These are phyloP conservation scores for Globisporangium canariense DNA, from an alignment of 352 stramenopile species.

Conservation along the genomic window DNA sequence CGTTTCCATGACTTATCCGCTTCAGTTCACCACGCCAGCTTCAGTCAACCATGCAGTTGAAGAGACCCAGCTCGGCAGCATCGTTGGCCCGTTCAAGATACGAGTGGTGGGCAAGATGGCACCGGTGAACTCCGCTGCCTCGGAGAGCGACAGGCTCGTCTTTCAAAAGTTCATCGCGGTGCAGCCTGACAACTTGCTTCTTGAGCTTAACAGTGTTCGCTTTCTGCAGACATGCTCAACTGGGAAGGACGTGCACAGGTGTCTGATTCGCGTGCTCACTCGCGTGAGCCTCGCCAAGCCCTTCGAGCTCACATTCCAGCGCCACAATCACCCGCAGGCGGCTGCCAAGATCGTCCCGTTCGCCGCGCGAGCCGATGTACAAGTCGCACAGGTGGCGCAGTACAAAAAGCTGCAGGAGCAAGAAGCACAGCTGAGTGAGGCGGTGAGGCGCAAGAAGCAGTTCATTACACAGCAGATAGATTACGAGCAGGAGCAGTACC, in stretches of 20 bases:
- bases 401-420: slow-evolving; percentile 33
- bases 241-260: slow-evolving; percentile 28
- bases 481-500: slow-evolving; percentile 48
- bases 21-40: slow-evolving; percentile 4
- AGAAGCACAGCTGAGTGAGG: slow-evolving; percentile 25
- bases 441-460: slow-evolving; percentile 49
- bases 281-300: slow-evolving; percentile 35
- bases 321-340: slow-evolving; percentile 51
- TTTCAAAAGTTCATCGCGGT: slow-evolving; percentile 37
- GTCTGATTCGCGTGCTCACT: slow-evolving; percentile 27
- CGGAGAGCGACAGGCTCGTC: slow-evolving; percentile 21
- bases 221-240: slow-evolving; percentile 27
- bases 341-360: slow-evolving; percentile 58
- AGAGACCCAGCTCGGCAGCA: slow-evolving; percentile 10
- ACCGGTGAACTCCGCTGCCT: background rate
- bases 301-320: slow-evolving; percentile 46
- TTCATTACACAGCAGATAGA: slow-evolving; percentile 64
- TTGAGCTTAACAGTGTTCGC: slow-evolving; percentile 46
- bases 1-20: background rate
- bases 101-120: slow-evolving; percentile 28
- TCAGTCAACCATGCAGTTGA: background rate
- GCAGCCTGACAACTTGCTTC: slow-evolving; percentile 37
- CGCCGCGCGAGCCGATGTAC: slow-evolving; percentile 47
- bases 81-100: slow-evolving; percentile 32
- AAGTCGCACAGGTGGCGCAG: slow-evolving; percentile 45